Evolutionary conservation across 805 yeast species (phyloP), one percentile per base, ranked within the genome.

Genomic region (Ogataea henricii): DNA sequence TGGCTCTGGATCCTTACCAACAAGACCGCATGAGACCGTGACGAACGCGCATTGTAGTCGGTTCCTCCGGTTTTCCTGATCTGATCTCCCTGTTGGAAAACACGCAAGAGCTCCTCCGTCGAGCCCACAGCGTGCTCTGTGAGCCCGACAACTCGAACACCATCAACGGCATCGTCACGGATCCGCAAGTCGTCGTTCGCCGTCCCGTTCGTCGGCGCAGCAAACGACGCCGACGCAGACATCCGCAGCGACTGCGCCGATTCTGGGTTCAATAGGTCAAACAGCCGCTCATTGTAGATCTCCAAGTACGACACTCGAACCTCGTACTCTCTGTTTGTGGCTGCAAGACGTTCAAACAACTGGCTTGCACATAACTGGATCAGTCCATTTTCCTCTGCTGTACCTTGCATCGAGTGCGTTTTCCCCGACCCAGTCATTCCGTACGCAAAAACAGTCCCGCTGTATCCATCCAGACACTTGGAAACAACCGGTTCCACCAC

Each of bases 351-450:
- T 12, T 71, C 66, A 59, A 83, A 90, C 2, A 87, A 72, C 37
- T 79, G 78, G 46, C 74, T 71, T 10, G 84, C 83, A 4, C 92
- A 83, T 32, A 82, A 69, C 33, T 85, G 82, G 36, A 90, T 85
- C 41, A 89, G 73, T 3, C 96, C 96, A 0, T 84, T 82, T 52
- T 82, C 84, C 4, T 56, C 52, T 2, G 66, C 72, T 22, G 74
- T 71, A 25, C 96, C 96, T 53, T 83, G 84, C 96, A 89, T 89
- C 2, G 96, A 80, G 62, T 79, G 83, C 0, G 97, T 89, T 65
- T 89, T 89, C 9, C 97, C 97, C 1, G 95, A 85, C 0, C 96
- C 96, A 0, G 97, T 89, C 89, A 87, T 87, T 29, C 97, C 97
- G 60, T 89, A 89, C 0, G 98, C 97, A 64, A 92, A 89, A 0